These are phyloP conservation scores for Fusarium setosum DNA, from an alignment of 2,329 filamentous ascomycete species.

Conservation along the genomic window DNA sequence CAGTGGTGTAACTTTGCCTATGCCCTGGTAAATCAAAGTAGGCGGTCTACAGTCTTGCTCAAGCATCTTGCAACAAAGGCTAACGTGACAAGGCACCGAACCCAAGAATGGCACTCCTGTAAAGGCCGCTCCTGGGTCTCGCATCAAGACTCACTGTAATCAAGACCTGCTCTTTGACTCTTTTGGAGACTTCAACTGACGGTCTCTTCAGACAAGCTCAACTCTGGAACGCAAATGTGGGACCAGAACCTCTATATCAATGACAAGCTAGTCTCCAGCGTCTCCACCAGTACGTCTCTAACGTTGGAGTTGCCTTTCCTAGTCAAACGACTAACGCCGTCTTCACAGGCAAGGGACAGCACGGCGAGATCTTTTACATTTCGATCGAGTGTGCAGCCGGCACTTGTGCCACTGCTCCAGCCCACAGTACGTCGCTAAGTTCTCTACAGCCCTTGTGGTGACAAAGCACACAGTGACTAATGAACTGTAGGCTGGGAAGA, in stretches of 20 bases:
- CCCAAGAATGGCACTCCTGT: slow-evolving; percentile 5
- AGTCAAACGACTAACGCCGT: not conserved
- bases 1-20: slow-evolving; percentile 25
- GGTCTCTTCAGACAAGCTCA: not conserved
- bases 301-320: too few species aligned
- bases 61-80: not conserved
- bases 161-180: not conserved
- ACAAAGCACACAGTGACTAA: not conserved
- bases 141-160: slow-evolving; percentile 16
- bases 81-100: slow-evolving; percentile 1
- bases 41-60: not conserved
- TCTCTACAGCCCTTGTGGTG: not conserved
- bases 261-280: slow-evolving; percentile 2
- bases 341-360: slow-evolving; percentile 3
- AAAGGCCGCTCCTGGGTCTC: slow-evolving; percentile 5
- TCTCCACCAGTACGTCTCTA: slow-evolving; percentile 10
- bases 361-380: slow-evolving; percentile 20
- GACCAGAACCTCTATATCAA: slow-evolving; percentile 21
- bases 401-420: slow-evolving; percentile 7
- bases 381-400: slow-evolving; percentile 13
- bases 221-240: slow-evolving; percentile 8
- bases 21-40: slow-evolving; percentile 8
- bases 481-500: slow-evolving; percentile 10
- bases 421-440: slow-evolving; percentile 12
- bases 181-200: not conserved